These are phyloP conservation scores for Candida khao-thaluensis DNA, from an alignment of 805 yeast species.

Conservation along the genomic window DNA sequence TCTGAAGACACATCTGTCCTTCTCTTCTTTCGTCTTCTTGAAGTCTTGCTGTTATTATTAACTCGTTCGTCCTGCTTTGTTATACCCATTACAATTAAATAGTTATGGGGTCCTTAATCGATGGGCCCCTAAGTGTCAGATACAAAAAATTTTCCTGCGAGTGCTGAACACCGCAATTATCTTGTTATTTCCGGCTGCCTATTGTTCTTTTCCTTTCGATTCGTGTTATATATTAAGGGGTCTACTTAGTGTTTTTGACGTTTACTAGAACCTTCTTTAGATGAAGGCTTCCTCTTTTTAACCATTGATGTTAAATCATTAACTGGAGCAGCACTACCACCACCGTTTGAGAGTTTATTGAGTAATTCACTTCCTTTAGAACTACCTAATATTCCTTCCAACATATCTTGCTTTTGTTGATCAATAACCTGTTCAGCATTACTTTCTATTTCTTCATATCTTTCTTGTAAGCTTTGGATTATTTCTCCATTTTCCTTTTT, in stretches of 20 bases:
- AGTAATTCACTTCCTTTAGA: constrained; percentile 18
- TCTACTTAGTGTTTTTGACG: constrained; percentile 10
- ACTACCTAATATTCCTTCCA: constrained; percentile 56
- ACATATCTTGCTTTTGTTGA: constrained; percentile 51
- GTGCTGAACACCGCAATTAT: too few relatives aligned
- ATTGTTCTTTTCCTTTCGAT: too few relatives aligned
- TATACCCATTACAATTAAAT: constrained; percentile 1
- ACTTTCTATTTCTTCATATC: constrained; percentile 53
- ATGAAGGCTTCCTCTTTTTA: constrained; percentile 47
- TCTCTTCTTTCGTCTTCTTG: constrained; percentile 71
- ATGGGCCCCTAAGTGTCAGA: too few relatives aligned
- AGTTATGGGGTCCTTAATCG: too few relatives aligned
- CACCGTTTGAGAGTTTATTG: constrained; percentile 7
- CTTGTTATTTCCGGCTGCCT: not conserved
- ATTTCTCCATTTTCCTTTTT: constrained; percentile 44
- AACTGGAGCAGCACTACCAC: constrained; percentile 25
- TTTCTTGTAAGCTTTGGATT: constrained; percentile 54
- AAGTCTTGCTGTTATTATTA: constrained; percentile 2
- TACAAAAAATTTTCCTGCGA: not conserved
- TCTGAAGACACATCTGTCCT: constrained; percentile 73
- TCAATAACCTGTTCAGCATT: constrained; percentile 50
- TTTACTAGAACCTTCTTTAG: constrained; percentile 13
- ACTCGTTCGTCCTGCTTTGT: not conserved
- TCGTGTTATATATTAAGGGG: too few relatives aligned
- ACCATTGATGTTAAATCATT: constrained; percentile 66